Conservation (phyloP, 106 monocot genomes). For the Phalaenopsis aphrodite region DNA sequence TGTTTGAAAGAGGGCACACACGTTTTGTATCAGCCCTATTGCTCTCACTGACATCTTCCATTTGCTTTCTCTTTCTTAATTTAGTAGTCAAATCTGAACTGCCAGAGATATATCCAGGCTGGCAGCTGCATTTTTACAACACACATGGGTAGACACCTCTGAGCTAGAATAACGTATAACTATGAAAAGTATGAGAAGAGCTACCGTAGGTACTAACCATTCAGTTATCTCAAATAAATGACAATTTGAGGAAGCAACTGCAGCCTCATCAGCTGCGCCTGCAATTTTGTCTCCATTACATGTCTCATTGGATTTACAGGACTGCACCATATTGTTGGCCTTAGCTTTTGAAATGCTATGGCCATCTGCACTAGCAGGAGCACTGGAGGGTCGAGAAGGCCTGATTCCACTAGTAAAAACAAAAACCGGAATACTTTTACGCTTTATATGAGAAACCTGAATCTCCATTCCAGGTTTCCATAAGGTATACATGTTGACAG, state of each 20-base stretch:
- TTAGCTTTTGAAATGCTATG: conserved; percentile 2
- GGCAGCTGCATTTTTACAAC: neutral
- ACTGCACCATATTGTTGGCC: conserved; percentile 5
- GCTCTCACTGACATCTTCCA: conserved; percentile 12
- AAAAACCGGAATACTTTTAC: conserved; percentile 62
- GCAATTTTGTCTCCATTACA: conserved; percentile 14
- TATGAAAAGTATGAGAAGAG: conserved; percentile 9
- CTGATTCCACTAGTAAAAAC: conserved; percentile 81
- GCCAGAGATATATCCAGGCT: no score
- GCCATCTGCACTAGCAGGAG: neutral
- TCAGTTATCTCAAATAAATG: conserved; percentile 13
- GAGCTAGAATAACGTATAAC: neutral
- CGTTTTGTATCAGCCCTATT: conserved; percentile 13
- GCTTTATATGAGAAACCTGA: conserved; percentile 71
- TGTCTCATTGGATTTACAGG: conserved; percentile 5
- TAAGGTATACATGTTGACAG: conserved; percentile 35
- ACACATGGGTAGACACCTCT: neutral
- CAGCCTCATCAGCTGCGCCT: conserved; percentile 16
- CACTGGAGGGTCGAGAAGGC: conserved; percentile 43
- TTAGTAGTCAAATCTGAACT: conserved; percentile 10
- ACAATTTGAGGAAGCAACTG: conserved; percentile 4
- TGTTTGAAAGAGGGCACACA: neutral
- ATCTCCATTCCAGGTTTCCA: conserved; percentile 87
- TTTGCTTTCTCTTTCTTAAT: conserved; percentile 35
- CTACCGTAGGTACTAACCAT: neutral